phyloP scores from a whole-genome alignment of 352 stramenopile genomes.

The Plasmopara halstedii region DNA sequence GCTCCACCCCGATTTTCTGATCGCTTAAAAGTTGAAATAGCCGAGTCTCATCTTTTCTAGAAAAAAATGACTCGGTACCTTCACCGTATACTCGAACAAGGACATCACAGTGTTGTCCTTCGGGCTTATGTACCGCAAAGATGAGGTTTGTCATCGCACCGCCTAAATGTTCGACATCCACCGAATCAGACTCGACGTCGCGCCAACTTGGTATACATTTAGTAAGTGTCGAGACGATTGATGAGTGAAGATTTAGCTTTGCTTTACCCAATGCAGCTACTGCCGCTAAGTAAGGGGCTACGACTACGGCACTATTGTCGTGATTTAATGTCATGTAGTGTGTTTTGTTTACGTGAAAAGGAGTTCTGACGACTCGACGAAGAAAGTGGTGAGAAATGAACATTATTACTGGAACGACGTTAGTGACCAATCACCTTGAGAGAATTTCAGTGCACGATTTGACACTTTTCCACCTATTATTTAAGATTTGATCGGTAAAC shows the following conservation, averaged over 20 bases:
- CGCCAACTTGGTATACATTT: slow-evolving; percentile 54
- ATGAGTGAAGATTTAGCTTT: slow-evolving; percentile 62
- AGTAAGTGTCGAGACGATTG: slow-evolving; percentile 47
- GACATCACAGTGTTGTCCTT: slow-evolving; percentile 50
- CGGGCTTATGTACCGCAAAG: slow-evolving; percentile 66
- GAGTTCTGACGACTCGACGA: too few relatives aligned
- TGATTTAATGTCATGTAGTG: neutral
- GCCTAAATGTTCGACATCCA: slow-evolving; percentile 59
- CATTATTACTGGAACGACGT: too few relatives aligned
- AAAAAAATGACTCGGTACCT: slow-evolving; percentile 79
- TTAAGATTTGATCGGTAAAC: too few relatives aligned
- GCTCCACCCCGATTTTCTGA: slow-evolving; percentile 55
- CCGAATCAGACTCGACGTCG: slow-evolving; percentile 39
- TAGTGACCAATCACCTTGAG: too few relatives aligned
- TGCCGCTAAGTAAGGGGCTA: slow-evolving; percentile 25
- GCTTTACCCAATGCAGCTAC: slow-evolving; percentile 50
- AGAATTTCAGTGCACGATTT: too few relatives aligned
- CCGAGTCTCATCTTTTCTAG: slow-evolving; percentile 62
- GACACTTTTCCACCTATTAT: too few relatives aligned
- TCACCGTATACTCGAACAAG: slow-evolving; percentile 78
- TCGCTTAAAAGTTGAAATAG: slow-evolving; percentile 69
- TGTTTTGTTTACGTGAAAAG: neutral
- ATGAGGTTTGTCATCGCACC: slow-evolving; percentile 85
- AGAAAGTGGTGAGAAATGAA: too few relatives aligned
- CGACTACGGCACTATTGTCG: slow-evolving; percentile 15